A percentile compares a stretch with the other conserved stretches of the same genome.
Evolutionary conservation across 768 basidiomycete genomes (phyloP).

Genomic region (Suillus bovinus): DNA sequence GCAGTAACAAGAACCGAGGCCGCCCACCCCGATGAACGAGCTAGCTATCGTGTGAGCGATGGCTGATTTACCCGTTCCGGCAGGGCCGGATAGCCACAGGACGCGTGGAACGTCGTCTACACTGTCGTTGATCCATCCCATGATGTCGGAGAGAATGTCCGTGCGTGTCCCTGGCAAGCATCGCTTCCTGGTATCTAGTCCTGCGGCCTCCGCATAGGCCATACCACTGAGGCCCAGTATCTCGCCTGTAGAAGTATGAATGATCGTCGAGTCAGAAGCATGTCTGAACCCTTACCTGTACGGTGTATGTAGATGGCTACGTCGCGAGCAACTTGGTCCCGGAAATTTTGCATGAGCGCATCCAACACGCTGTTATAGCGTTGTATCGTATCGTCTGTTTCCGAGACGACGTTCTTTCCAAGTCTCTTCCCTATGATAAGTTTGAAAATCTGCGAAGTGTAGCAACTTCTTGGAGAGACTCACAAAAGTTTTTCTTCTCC

Average conservation of each 20-base stretch:
- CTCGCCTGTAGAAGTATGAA: background rate
- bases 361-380: slow-evolving; percentile 24
- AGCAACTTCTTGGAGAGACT: too few relatives aligned
- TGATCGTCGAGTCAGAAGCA: background rate
- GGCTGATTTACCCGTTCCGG: background rate
- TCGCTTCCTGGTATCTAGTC: background rate
- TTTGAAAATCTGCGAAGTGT: too few relatives aligned
- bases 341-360: background rate
- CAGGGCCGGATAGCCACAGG: background rate
- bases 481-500: slow-evolving; percentile 9
- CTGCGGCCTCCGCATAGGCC: background rate
- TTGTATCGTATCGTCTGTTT: background rate
- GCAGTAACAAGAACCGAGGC: slow-evolving; percentile 7
- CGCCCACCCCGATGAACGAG: background rate
- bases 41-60: slow-evolving; percentile 18
- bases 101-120: slow-evolving; percentile 1
- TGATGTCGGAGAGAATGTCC: slow-evolving; percentile 27
- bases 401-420: background rate
- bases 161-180: slow-evolving; percentile 24
- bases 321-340: background rate
- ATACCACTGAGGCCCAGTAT: background rate
- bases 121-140: slow-evolving; percentile 21
- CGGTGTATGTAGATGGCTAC: background rate
- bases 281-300: background rate
- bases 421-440: background rate